A percentile compares a stretch with the other conserved stretches of the same genome.
These are phyloP conservation scores for Crithidia sp. DNA, from an alignment of 208 protist species.

Conservation along the genomic window DNA sequence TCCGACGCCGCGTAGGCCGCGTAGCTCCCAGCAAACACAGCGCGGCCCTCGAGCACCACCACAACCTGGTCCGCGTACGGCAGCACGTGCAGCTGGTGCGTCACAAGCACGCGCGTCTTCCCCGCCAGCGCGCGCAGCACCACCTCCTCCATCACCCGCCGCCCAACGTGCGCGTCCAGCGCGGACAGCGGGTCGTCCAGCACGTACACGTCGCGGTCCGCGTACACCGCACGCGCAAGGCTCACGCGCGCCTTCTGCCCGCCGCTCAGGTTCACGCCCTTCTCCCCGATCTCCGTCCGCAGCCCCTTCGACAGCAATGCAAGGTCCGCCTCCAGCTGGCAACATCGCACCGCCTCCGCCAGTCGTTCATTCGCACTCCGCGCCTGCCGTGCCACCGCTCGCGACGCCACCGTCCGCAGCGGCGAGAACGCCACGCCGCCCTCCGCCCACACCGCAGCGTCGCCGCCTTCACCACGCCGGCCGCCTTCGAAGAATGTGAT, in stretches of 20 bases:
- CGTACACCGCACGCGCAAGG: too few species aligned
- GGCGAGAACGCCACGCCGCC: slow-evolving; percentile 19
- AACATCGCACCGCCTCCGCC: slow-evolving; percentile 42
- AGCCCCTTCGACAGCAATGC: slow-evolving; percentile 39
- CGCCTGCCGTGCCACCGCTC: slow-evolving; percentile 92
- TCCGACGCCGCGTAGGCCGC: slow-evolving; percentile 36
- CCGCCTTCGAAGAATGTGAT: slow-evolving; percentile 86
- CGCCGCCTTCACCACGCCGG: neutral
- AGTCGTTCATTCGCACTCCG: slow-evolving; percentile 69
- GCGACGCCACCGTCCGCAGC: slow-evolving; percentile 42
- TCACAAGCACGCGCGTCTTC: slow-evolving; percentile 93
- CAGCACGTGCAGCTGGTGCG: slow-evolving; percentile 92
- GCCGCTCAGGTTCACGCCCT: slow-evolving; percentile 59
- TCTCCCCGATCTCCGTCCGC: slow-evolving; percentile 53
- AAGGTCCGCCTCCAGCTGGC: slow-evolving; percentile 81
- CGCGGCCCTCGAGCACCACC: slow-evolving; percentile 68
- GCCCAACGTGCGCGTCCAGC: slow-evolving; percentile 91
- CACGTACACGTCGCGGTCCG: too few species aligned
- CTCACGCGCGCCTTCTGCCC: slow-evolving; percentile 81
- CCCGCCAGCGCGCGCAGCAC: slow-evolving; percentile 53
- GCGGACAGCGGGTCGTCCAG: slow-evolving; percentile 26
- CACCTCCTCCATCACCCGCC: slow-evolving; percentile 58
- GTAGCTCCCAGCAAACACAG: slow-evolving; percentile 45
- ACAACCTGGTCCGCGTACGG: slow-evolving; percentile 87
- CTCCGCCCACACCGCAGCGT: slow-evolving; percentile 18